Evolutionary conservation across 2,329 filamentous ascomycete genomes (phyloP).

Genomic region (Claviceps capensis): DNA sequence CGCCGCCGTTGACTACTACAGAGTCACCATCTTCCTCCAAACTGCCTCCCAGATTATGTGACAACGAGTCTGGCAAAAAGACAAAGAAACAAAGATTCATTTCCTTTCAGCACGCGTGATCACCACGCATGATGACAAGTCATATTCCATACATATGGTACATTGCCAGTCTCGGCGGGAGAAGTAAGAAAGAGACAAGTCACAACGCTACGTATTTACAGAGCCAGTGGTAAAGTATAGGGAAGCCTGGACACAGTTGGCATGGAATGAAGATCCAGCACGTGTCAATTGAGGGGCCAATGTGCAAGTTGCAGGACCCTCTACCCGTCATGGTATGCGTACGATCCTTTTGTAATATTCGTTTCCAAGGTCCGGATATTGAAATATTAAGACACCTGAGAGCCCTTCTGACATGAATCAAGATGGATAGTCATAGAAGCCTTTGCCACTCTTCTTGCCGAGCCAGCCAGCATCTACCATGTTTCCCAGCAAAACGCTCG

Average conservation of each 20-base stretch:
- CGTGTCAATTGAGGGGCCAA: not conserved
- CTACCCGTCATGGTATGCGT: not conserved
- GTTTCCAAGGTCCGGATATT: not conserved
- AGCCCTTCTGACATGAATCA: not conserved
- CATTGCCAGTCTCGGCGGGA: not conserved
- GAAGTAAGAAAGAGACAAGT: not conserved
- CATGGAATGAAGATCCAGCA: not conserved
- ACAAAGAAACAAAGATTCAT: too few species aligned
- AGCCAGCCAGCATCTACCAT: slow-evolving; percentile 98
- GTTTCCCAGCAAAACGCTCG: slow-evolving; percentile 72
- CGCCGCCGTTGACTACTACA: not conserved
- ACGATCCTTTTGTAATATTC: not conserved
- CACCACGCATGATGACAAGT: not conserved
- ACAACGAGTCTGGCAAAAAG: not conserved
- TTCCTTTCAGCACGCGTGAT: not conserved
- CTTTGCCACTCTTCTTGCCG: slow-evolving; percentile 93
- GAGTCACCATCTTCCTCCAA: not conserved
- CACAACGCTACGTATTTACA: not conserved
- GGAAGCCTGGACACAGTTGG: not conserved
- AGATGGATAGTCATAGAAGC: slow-evolving; percentile 74
- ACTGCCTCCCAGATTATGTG: too few species aligned
- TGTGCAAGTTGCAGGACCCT: not conserved
- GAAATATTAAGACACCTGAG: not conserved
- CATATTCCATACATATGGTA: not conserved
- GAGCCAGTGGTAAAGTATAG: not conserved